phyloP scores from a whole-genome alignment of 2,329 filamentous ascomycete genomes.

The Ceratocystis colombiana region DNA sequence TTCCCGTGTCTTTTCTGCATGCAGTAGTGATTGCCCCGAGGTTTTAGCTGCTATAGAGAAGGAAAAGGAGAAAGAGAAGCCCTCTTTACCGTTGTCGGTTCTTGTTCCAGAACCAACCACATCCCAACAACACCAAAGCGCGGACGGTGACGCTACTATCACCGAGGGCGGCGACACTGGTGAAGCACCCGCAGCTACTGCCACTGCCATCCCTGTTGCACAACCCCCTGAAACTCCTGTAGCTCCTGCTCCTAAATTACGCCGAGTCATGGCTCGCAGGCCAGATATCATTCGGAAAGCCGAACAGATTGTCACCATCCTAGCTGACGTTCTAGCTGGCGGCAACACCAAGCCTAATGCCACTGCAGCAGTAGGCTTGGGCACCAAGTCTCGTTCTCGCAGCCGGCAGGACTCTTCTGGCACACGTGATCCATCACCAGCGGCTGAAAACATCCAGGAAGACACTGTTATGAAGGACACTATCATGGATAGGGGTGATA shows the following conservation, averaged over 20 bases:
- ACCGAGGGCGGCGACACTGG: slow-evolving; percentile 31
- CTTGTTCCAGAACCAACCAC: not conserved
- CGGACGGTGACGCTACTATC: slow-evolving; percentile 17
- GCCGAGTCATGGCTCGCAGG: slow-evolving; percentile 41
- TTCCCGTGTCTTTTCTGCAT: slow-evolving; percentile 35
- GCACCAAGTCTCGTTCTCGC: slow-evolving; percentile 10
- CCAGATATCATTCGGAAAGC: slow-evolving; percentile 53
- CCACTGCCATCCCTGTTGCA: slow-evolving; percentile 7
- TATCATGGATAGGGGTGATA: slow-evolving; percentile 29
- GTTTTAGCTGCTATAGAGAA: slow-evolving; percentile 23
- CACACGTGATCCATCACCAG: slow-evolving; percentile 17
- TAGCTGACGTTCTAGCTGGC: slow-evolving; percentile 8
- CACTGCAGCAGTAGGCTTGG: not conserved
- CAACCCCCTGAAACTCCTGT: not conserved
- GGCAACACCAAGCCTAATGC: not conserved
- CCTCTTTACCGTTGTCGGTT: slow-evolving; percentile 21
- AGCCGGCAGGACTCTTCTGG: slow-evolving; percentile 7
- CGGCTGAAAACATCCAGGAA: slow-evolving; percentile 35
- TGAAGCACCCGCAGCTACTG: slow-evolving; percentile 11
- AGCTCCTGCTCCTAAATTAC: slow-evolving; percentile 30
- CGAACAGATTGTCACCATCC: slow-evolving; percentile 42
- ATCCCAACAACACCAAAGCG: not conserved
- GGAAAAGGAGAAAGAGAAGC: slow-evolving; percentile 35
- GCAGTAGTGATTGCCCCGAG: slow-evolving; percentile 18
- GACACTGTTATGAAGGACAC: slow-evolving; percentile 40